Base-by-base conservation (phyloP, 768 basidiomycete genomes). In the Suillus bovinus region DNA sequence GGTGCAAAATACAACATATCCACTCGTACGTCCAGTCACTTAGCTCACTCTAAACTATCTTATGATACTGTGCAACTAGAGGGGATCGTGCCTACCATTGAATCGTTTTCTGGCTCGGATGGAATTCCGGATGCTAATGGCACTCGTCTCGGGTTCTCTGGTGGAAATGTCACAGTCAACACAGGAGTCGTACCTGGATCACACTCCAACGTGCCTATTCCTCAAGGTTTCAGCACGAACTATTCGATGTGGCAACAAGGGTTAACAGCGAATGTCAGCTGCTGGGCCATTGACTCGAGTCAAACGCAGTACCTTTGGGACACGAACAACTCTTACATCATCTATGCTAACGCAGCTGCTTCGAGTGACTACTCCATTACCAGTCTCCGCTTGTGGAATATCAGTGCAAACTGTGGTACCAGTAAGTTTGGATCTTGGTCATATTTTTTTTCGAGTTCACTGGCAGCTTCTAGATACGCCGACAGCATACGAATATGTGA, bases 1-100 rank as follows among this genome's bases (percentile, higher is more conserved):
- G 63, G 63, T 17, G 68, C 22, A 41, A 36, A 59, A 17, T 69
- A 69, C 29, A 67, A 69, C 20, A 3, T 64, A 10, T 69, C 68
- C 29, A 52, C 50, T 20, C 16, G 50, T 52, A 52, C 9, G 50
- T 52, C 29, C 1, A 31, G 20, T 8, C 10, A 4, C 29, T 20
- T 11, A 52, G 29, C 10, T 52, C 17, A 50, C 50, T 52, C 10
- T 1, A 52, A 31, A 11, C 10, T 13, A 5, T 20, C 7, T 22
- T 46, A 0, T 8, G 5, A 36, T 22, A 5, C n/a, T 52, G 46
- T n/a, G 46, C 4, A 59, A 10, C 17, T 47, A 61, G 61, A 44
- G 13, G 61, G 61, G 13, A 16, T 61, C 10, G 27, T 61, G 14
- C 61, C 61, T 8, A 44, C 61, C n/a, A 56, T 61, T 11, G 24